A percentile compares a stretch with the other conserved stretches of the same genome.
Conservation (phyloP, 371 early-diverging fungal species). For the Phascolomyces articulosus region DNA sequence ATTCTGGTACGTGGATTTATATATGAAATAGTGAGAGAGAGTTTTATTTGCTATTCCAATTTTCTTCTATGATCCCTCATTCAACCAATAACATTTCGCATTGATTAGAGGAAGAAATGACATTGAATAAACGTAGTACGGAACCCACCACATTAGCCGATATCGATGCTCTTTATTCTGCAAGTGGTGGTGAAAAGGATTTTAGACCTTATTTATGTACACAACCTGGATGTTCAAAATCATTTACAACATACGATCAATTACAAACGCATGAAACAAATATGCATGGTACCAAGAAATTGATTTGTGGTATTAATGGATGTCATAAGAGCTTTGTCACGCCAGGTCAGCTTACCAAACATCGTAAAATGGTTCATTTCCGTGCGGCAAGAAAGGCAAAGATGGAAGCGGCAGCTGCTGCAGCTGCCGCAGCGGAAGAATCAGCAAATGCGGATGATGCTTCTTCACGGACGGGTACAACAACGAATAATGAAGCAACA, state of each 20-base stretch:
- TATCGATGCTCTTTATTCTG: constrained; percentile 49
- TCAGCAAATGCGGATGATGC: constrained; percentile 10
- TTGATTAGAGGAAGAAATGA: constrained; percentile 39
- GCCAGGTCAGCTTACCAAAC: constrained; percentile 51
- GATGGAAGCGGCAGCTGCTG: constrained; percentile 41
- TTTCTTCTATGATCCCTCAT: too few species aligned
- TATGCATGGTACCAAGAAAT: constrained; percentile 53
- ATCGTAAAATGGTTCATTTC: constrained; percentile 60
- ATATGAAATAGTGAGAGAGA: too few species aligned
- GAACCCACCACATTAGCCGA: constrained; percentile 48
- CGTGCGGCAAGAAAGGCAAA: constrained; percentile 50
- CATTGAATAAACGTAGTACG: constrained; percentile 35
- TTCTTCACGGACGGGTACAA: neutral
- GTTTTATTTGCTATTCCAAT: too few species aligned
- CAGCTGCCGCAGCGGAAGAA: constrained; percentile 26
- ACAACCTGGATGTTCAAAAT: constrained; percentile 49
- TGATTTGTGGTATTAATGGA: constrained; percentile 51
- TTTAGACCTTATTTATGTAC: constrained; percentile 53
- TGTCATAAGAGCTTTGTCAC: constrained; percentile 56
- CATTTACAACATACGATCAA: constrained; percentile 49
- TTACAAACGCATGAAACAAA: constrained; percentile 54
- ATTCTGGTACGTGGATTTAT: constrained; percentile 23
- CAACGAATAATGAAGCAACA: neutral
- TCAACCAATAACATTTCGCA: too few species aligned
- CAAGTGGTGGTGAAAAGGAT: constrained; percentile 46